A percentile compares a stretch with the other conserved stretches of the same genome.
Conservation (phyloP, 2,329 filamentous ascomycete genomes). For the Nemania diffusa region DNA sequence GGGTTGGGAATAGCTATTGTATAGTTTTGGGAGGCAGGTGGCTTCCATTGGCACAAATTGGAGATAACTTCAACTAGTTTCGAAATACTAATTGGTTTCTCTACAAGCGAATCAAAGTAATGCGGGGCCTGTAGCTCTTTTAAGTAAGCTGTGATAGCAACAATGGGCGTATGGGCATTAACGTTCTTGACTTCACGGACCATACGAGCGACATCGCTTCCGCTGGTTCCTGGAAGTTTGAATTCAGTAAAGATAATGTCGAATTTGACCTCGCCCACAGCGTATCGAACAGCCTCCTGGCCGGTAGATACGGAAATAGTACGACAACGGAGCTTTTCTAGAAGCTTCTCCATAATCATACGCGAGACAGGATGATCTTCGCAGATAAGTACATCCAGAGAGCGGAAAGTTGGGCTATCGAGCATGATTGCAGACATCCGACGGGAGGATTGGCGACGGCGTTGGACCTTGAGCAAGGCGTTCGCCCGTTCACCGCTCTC, state of each 20-base stretch:
- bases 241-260: constrained; percentile 99
- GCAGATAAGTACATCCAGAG: constrained; percentile 93
- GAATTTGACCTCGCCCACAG: constrained; percentile 97
- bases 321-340: constrained; percentile 94
- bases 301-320: constrained; percentile 93
- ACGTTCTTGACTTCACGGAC: constrained; percentile 95
- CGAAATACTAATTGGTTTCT: constrained; percentile 93
- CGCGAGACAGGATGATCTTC: constrained; percentile 97
- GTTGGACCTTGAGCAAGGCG: constrained; percentile 88
- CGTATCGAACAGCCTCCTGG: constrained; percentile 90
- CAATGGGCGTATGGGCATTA: constrained; percentile 93
- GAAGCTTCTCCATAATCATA: constrained; percentile 97
- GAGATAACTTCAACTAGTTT: constrained; percentile 91
- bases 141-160: constrained; percentile 96
- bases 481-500: constrained; percentile 88
- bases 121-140: constrained; percentile 95
- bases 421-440: constrained; percentile 91
- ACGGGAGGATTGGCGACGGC: constrained; percentile 93
- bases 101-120: constrained; percentile 93
- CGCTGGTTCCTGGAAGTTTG: constrained; percentile 93
- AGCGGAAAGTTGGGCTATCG: constrained; percentile 86
- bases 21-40: constrained; percentile 66
- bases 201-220: constrained; percentile 96
- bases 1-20: constrained; percentile 65
- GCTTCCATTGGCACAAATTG: constrained; percentile 92